Base-by-base conservation (phyloP, 352 stramenopile genomes). In the Globisporangium apiculatum region DNA sequence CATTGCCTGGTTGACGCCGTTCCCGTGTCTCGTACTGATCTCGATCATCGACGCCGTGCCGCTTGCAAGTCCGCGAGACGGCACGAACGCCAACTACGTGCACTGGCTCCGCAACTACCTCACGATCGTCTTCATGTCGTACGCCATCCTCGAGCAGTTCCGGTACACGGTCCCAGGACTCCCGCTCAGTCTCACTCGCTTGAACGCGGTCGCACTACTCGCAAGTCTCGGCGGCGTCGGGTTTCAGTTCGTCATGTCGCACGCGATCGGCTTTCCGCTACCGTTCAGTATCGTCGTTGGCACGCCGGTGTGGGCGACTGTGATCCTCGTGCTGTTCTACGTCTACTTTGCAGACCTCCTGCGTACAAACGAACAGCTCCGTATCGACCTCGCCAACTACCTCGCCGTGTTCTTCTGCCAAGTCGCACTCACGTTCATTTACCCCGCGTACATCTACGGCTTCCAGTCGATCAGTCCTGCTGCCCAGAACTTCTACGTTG, bases 381-480 rank as follows among this genome's bases (percentile, higher is more conserved):
- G 59, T 2, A 51, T 53, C 11, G 62, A 75, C 15, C 24, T 79
- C 7, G 15, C 54, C 0, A 62, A 62, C n/a, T 73, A 71, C 37
- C 24, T 71, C 14, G 37, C 66, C 2, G 65, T 79, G 0, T 74
- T 83, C 31, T 18, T 57, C 14, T 58, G 53, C 3, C 69, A 86
- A 61, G 55, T 82, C 1, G 51, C 57, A 5, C 49, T 80, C 42
- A 79, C 65, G 0, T 53, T 83, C 55, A 56, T 80, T 5, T 86
- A 82, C 45, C 67, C 67, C 3, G 15, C 76, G 47, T 86, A 75
- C 56, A 77, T 74, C 35, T 68, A 68, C 6, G 65, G 62, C 0
- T 76, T 79, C 18, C 57, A 71, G 3, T 53, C 56, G 31, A 56
- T 78, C 15, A 43, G 35, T 8, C 42, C 62, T 0, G 46, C 24